Evolutionary conservation across 768 basidiomycete genomes (phyloP).

Genomic region (Hypholoma fasciculare): DNA sequence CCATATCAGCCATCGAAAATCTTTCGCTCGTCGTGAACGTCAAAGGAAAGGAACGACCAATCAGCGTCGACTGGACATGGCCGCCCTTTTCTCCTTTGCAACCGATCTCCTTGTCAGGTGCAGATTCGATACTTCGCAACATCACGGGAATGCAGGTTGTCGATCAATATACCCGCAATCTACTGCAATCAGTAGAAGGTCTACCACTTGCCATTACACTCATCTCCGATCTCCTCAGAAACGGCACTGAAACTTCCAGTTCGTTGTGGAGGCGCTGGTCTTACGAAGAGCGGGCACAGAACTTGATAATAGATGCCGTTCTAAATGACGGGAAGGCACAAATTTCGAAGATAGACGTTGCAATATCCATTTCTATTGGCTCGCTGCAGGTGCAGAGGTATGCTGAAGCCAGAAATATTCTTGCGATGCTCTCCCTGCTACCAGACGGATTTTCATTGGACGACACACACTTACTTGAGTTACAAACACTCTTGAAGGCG

Average conservation of each 20-base stretch:
- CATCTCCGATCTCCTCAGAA: not conserved
- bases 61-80: not conserved
- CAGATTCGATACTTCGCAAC: not conserved
- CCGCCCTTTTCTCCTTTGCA: not conserved
- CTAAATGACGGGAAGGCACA: not conserved
- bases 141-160: not conserved
- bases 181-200: not conserved
- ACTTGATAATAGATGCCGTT: not conserved
- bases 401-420: not conserved
- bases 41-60: not conserved
- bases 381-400: not conserved
- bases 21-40: not conserved
- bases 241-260: not conserved
- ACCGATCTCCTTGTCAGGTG: not conserved
- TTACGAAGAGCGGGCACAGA: not conserved
- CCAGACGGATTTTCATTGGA: not conserved
- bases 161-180: not conserved
- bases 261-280: conserved; percentile 4
- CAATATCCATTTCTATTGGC: not conserved
- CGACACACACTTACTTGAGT: not conserved
- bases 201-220: conserved; percentile 3
- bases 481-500: not conserved
- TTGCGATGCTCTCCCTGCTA: not conserved
- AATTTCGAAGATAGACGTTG: conserved; percentile 1
- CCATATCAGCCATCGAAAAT: not conserved